phyloP scores from a whole-genome alignment of 169 alveolate genomes.

The Plasmodium chabaudi region DNA sequence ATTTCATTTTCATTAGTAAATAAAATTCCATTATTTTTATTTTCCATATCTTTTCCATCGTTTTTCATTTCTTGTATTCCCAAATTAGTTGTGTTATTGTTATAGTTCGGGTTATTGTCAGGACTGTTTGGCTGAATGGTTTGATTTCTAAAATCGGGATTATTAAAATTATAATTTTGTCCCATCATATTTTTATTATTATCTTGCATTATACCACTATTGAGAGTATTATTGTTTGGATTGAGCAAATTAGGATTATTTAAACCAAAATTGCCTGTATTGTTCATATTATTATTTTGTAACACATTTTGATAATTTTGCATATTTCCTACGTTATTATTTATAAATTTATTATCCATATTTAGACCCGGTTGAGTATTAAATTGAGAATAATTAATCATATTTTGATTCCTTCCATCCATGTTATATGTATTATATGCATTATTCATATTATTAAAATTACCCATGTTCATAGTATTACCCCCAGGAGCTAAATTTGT shows the following conservation, averaged over 20 bases:
- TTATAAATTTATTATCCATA: too few species aligned
- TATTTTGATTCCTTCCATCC: too few species aligned
- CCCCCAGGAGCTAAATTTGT: not conserved
- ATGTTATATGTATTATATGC: too few species aligned
- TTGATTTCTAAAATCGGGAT: not conserved
- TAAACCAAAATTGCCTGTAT: not conserved
- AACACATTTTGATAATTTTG: slow-evolving; percentile 3
- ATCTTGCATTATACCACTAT: not conserved
- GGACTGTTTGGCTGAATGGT: not conserved
- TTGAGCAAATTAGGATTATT: not conserved
- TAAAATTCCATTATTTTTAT: slow-evolving; percentile 5
- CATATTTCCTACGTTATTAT: not conserved
- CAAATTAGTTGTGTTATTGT: not conserved
- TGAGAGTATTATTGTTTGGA: not conserved
- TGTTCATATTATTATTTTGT: slow-evolving; percentile 24
- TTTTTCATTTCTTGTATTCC: not conserved
- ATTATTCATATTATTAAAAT: not conserved
- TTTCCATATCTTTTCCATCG: slow-evolving; percentile 1
- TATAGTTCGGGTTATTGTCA: not conserved
- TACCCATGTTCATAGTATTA: not conserved
- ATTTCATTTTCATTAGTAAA: slow-evolving; percentile 62
- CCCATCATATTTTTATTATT: not conserved
- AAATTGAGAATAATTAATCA: too few species aligned
- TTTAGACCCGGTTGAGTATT: too few species aligned
- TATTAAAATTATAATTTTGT: not conserved